Base-by-base conservation (phyloP, 768 basidiomycete species). In the Suillus clintonianus region DNA sequence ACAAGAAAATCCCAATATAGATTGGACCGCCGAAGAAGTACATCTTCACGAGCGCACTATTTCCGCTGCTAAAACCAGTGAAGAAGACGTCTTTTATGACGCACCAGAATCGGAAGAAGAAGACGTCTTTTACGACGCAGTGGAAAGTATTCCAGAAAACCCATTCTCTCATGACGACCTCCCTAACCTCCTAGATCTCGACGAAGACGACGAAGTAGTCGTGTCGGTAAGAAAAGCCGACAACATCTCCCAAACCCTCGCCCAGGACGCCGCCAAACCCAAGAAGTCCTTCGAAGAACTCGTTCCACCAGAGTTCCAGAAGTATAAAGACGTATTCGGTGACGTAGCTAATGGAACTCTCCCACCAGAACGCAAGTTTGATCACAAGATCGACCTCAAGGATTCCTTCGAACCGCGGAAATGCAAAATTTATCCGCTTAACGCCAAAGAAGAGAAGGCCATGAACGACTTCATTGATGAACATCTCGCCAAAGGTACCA, bases 401-500 rank as follows among this genome's bases (percentile, higher is more conserved):
- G n/a, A 22, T 0, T 1, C 45, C 10, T 45, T 45, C 5, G 4
- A 11, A 45, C 45, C n/a, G 10, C 11, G 5, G 0, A 45, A 45
- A 2, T 45, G 45, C n/a, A 45, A 45, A 2, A 45, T 45, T 0
- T 43, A 43, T 2, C 42, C 19, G 2, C 42, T 43, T 3, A 43
- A 43, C 1, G 4, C 17, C 0, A n/a, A 9, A 5, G 45, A 45
- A 22, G 45, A 45, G 0, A 11, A 45, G 5, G 45, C 45, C 11
- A 45, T 45, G 45, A 45, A 65, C 34, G 14, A 65, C 0, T 65
- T 67, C 27, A 14, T 69, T 10, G 41, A 64, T 15, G 66, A 67
- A 41, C 64, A 65, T 14, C 59, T 69, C 0, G 32, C 14, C 0
- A 62, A 50, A 15, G 63, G 66, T 0, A 50, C 56, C 5, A 67